Percentiles rank a stretch among this genome's conserved stretches.
Conservation (phyloP, 2,329 filamentous ascomycete species). For the Ophiognomonia clavigignenti-juglandacearum region DNA sequence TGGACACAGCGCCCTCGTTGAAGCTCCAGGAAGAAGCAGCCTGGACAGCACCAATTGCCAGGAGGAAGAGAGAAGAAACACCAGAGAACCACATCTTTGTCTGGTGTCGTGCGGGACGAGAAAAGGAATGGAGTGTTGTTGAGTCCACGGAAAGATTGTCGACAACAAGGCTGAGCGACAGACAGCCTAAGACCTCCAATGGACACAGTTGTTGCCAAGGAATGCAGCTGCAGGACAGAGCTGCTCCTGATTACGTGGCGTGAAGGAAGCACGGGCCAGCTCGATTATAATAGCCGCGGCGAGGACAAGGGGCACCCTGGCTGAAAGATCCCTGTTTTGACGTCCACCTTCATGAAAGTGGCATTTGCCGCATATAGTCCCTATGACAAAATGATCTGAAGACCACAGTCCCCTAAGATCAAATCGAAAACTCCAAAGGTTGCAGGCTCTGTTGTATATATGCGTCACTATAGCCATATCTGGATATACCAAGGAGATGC, state of each 20-base stretch:
- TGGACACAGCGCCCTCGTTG: constrained; percentile 63
- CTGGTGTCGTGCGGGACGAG: constrained; percentile 1
- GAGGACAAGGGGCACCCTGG: neutral
- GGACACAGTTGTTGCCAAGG: constrained; percentile 12
- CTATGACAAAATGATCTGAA: no score
- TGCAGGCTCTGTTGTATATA: no score
- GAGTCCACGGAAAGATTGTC: neutral
- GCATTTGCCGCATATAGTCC: no score
- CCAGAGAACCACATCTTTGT: constrained; percentile 36
- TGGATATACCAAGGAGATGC: no score
- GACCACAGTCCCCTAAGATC: no score
- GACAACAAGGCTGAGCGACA: constrained; percentile 3
- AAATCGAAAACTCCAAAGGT: no score
- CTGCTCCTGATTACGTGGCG: constrained; percentile 14
- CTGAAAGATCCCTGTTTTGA: neutral
- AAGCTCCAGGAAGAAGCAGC: constrained; percentile 66
- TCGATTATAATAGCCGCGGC: neutral
- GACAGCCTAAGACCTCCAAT: constrained; percentile 7
- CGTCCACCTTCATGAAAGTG: neutral
- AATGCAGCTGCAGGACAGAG: neutral
- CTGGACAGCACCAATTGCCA: constrained; percentile 45
- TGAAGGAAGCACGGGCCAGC: constrained; percentile 6
- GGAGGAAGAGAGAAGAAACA: constrained; percentile 37
- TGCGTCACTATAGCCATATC: no score
- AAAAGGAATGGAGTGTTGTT: constrained; percentile 4